Base-by-base conservation (phyloP, 208 protist genomes). In the Leishmania aethiopica region DNA sequence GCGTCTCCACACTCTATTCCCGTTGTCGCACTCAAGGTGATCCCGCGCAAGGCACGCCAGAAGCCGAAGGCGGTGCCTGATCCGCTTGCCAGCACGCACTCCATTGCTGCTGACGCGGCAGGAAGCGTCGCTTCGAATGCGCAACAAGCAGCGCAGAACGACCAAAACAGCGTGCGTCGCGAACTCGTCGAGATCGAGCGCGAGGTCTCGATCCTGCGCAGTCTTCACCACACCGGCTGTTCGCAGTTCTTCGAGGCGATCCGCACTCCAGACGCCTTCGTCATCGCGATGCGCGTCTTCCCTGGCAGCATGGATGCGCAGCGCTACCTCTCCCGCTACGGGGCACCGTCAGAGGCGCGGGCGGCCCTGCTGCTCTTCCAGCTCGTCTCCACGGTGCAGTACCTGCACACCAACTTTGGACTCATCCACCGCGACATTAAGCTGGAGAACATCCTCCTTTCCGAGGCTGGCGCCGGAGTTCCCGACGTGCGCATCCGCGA, bases 391-490 rank as follows among this genome's bases (percentile, higher is more conserved):
- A 95, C 91, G 0, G 77, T 97, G 7, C 80, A 93, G 57, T 97
- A 95, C 79, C 81, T 97, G 51, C 93, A 97, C 79, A 81, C 85
- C 57, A 79, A 74, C 47, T 89, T 95, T 49, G 92, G 92, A 7
- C 77, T 97, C 42, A 86, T 97, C 32, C 93, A 97, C 76, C 90
- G 93, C 35, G 93, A 97, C 83, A 97, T 97, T 76, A 97, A 97
- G 78, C 77, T 95, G 67, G 92, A 97, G 70, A 97, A 97, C 71
- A 35, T 97, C 5, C 82, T 97, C 45, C 80, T 95, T 53, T 95
- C 92, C 2, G 81, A 84, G 59, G 74, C 86, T 0, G 88, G 93
- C 73, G 53, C 67, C 22, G 0, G 32, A 1, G 83, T 88, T 37
- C 77, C 90, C 7, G 69, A 78, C 40, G 66, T 83, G 22, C 79